Percentiles rank a stretch among this genome's conserved stretches.
These are phyloP conservation scores for Xylaria intraflava DNA, from an alignment of 495 filamentous ascomycete species.

Conservation along the genomic window DNA sequence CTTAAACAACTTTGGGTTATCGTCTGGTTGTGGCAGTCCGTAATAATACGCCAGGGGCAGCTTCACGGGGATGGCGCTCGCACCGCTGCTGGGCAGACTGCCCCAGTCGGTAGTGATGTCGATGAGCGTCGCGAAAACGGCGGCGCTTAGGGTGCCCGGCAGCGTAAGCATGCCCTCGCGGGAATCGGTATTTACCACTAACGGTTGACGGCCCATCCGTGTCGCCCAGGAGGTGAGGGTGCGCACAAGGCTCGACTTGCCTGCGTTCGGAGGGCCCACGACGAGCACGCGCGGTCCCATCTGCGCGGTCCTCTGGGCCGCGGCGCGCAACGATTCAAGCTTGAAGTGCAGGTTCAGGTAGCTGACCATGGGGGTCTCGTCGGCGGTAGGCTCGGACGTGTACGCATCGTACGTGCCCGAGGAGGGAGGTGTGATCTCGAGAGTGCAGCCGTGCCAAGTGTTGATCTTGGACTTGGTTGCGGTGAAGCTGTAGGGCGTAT, in stretches of 20 bases:
- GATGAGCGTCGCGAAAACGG: conserved; percentile 74
- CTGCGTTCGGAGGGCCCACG: conserved; percentile 71
- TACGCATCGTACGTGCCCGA: conserved; percentile 42
- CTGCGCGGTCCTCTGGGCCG: conserved; percentile 40
- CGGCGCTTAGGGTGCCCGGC: conserved; percentile 78
- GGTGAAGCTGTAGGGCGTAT: conserved; percentile 72
- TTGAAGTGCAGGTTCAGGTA: conserved; percentile 86
- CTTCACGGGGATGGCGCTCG: conserved; percentile 81
- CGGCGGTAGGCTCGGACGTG: conserved; percentile 65
- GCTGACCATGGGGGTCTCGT: conserved; percentile 76
- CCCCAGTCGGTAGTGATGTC: conserved; percentile 91
- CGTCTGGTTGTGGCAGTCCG: conserved; percentile 67
- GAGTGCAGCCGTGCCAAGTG: conserved; percentile 80
- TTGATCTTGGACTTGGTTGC: conserved; percentile 81
- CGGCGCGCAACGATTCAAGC: conserved; percentile 59
- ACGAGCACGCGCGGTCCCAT: conserved; percentile 76
- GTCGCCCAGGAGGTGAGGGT: conserved; percentile 77
- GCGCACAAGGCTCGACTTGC: conserved; percentile 80
- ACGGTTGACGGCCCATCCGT: conserved; percentile 65
- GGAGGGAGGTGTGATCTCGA: conserved; percentile 60
- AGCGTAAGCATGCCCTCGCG: conserved; percentile 78
- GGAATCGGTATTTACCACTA: conserved; percentile 82
- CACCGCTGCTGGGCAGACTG: conserved; percentile 81
- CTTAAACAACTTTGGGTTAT: conserved; percentile 65
- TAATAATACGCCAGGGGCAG: conserved; percentile 89